Conservation (phyloP, 352 stramenopile genomes). For the Globisporangium camurandrum region DNA sequence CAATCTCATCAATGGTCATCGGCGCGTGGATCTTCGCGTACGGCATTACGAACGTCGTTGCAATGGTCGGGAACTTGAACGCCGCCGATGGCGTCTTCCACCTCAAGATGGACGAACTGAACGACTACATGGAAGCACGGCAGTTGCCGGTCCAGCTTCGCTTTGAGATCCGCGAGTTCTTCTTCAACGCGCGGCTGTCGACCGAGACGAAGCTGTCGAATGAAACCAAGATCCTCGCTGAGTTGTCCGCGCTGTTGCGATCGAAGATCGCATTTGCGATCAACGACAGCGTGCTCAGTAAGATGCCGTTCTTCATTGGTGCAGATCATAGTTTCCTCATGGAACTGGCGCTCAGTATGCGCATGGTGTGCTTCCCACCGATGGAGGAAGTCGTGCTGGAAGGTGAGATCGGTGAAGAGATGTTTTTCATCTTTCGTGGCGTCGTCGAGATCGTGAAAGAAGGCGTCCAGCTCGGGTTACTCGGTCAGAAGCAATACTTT, state of each 20-base stretch:
- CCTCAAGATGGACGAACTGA: slow-evolving; percentile 70
- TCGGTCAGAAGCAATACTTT: slow-evolving; percentile 75
- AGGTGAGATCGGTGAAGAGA: slow-evolving; percentile 60
- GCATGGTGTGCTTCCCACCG: slow-evolving; percentile 64
- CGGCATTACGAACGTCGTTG: slow-evolving; percentile 74
- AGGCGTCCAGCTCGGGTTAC: slow-evolving; percentile 36
- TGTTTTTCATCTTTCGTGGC: slow-evolving; percentile 72
- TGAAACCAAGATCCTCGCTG: slow-evolving; percentile 54
- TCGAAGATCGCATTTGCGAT: slow-evolving; percentile 75
- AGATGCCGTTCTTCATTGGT: slow-evolving; percentile 70
- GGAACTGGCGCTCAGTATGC: slow-evolving; percentile 72
- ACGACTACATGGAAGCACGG: slow-evolving; percentile 73
- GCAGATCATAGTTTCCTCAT: slow-evolving; percentile 74
- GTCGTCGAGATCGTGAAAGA: slow-evolving; percentile 52
- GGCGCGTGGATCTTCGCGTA: slow-evolving; percentile 71
- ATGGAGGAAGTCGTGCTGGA: slow-evolving; percentile 60
- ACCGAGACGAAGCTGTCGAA: slow-evolving; percentile 54
- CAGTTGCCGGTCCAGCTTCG: slow-evolving; percentile 58
- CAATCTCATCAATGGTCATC: slow-evolving; percentile 67
- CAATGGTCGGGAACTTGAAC: slow-evolving; percentile 64
- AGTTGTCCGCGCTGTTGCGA: slow-evolving; percentile 58
- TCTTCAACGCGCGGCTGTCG: slow-evolving; percentile 61
- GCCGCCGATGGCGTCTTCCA: slow-evolving; percentile 55
- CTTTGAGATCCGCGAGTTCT: slow-evolving; percentile 75
- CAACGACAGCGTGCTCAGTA: slow-evolving; percentile 69